These are phyloP conservation scores for Gliomastix tumulicola DNA, from an alignment of 2,329 filamentous ascomycete species.

Conservation along the genomic window DNA sequence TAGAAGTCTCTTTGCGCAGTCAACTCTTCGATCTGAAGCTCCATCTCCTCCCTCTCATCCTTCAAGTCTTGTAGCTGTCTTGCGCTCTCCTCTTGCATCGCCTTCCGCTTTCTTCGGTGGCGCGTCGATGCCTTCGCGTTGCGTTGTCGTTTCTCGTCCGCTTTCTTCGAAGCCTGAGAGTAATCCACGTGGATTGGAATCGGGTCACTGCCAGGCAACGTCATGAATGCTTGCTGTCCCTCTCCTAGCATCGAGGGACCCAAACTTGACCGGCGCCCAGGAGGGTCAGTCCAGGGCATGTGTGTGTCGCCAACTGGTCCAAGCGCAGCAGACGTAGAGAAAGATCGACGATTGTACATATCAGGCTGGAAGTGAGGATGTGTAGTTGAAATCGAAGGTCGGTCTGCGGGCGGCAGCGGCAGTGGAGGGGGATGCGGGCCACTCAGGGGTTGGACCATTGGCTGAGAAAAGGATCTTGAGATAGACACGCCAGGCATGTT, in stretches of 20 bases:
- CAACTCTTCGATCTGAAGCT: conserved; percentile 41
- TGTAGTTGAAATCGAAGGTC: conserved; percentile 7
- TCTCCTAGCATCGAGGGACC: conserved; percentile 17
- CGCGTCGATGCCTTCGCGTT: conserved; percentile 82
- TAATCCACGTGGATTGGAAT: conserved; percentile 67
- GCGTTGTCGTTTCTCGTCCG: conserved; percentile 77
- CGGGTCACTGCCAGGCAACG: conserved; percentile 26
- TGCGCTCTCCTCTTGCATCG: conserved; percentile 68
- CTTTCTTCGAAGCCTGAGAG: conserved; percentile 73
- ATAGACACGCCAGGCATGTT: conserved; percentile 14
- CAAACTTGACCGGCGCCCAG: conserved; percentile 19
- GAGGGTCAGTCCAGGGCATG: conserved; percentile 25
- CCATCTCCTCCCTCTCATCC: conserved; percentile 59
- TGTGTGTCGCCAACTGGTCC: background rate
- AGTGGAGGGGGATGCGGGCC: conserved; percentile 15
- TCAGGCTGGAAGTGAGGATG: conserved; percentile 12
- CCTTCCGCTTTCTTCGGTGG: conserved; percentile 75
- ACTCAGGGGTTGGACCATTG: conserved; percentile 15
- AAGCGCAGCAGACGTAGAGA: conserved; percentile 3
- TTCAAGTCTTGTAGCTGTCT: conserved; percentile 64
- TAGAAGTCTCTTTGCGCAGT: conserved; percentile 67
- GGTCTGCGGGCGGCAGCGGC: conserved; percentile 11
- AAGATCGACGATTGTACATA: background rate
- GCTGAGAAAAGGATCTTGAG: conserved; percentile 27
- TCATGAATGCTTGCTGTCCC: conserved; percentile 29